Conservation (phyloP, 495 filamentous ascomycete species). For the Usnea hakonensis region DNA sequence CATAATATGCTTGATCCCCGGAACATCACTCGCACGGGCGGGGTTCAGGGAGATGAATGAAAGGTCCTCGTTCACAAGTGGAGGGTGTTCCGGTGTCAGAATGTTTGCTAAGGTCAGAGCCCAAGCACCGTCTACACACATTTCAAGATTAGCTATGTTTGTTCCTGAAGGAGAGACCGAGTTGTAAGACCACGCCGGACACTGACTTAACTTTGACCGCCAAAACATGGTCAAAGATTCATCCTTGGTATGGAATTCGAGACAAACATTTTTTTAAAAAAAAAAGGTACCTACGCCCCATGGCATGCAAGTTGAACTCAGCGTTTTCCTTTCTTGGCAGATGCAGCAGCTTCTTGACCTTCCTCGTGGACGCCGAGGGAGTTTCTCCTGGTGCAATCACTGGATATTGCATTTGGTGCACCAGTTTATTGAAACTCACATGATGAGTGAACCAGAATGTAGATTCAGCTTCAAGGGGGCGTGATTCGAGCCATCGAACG, state of each 20-base stretch:
- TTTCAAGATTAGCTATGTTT: background rate
- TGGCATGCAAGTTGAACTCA: background rate
- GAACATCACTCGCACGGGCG: background rate
- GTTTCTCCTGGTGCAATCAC: background rate
- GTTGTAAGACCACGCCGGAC: background rate
- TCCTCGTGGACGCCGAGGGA: background rate
- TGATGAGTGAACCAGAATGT: background rate
- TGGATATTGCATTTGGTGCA: background rate
- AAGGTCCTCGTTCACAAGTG: background rate
- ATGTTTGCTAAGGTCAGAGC: background rate
- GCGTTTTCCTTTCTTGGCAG: background rate
- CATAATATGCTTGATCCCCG: background rate
- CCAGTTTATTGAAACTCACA: background rate
- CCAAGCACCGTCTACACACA: conserved; percentile 4
- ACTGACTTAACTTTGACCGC: background rate
- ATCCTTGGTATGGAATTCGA: too few relatives aligned
- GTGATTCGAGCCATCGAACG: background rate
- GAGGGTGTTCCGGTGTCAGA: background rate
- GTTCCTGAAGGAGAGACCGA: background rate
- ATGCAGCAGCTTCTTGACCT: background rate
- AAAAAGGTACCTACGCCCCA: background rate
- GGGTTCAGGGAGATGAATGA: background rate
- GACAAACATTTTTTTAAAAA: background rate
- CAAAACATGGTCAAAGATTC: too few relatives aligned
- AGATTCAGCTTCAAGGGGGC: background rate